Evolutionary conservation across 1,139 yeast species (phyloP).

Genomic region (Spencermartinsiella ligniputridi): DNA sequence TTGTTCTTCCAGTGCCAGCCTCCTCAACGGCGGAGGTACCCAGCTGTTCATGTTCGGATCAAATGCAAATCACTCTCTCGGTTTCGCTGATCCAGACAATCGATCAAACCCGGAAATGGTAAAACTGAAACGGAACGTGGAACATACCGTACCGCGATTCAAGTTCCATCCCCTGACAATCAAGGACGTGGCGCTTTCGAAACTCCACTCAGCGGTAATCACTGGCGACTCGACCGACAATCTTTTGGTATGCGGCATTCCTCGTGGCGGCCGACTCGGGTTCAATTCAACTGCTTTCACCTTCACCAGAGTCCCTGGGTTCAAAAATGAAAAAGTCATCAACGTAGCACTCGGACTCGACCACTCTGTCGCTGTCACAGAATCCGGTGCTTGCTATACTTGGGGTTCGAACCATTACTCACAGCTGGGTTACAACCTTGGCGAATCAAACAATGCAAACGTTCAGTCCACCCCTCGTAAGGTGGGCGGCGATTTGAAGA

Average conservation of each 20-base stretch:
- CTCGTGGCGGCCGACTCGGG: slow-evolving; percentile 60
- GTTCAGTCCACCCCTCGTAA: slow-evolving; percentile 47
- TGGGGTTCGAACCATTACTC: slow-evolving; percentile 74
- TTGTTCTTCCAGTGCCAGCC: slow-evolving; percentile 11
- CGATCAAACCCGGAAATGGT: slow-evolving; percentile 39
- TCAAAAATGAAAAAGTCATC: slow-evolving; percentile 35
- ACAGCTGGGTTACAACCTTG: slow-evolving; percentile 59
- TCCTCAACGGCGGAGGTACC: slow-evolving; percentile 48
- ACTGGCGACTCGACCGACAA: slow-evolving; percentile 47
- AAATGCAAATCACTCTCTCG: slow-evolving; percentile 60
- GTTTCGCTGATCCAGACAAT: slow-evolving; percentile 65
- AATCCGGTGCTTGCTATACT: slow-evolving; percentile 51
- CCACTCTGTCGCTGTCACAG: slow-evolving; percentile 58
- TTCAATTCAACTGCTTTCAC: slow-evolving; percentile 25
- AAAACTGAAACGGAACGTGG: slow-evolving; percentile 20
- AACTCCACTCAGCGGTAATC: slow-evolving; percentile 60
- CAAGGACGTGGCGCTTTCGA: slow-evolving; percentile 49
- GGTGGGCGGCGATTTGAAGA: slow-evolving; percentile 46
- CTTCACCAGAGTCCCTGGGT: slow-evolving; percentile 39
- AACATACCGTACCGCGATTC: slow-evolving; percentile 16
- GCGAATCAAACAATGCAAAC: slow-evolving; percentile 19
- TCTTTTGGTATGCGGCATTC: slow-evolving; percentile 61
- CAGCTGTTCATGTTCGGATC: slow-evolving; percentile 63
- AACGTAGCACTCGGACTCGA: slow-evolving; percentile 56
- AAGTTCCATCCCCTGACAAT: slow-evolving; percentile 35